Evolutionary conservation across 768 basidiomycete genomes (phyloP), one percentile per base, ranked within the genome.

Genomic region (Nevesoporus exiguus): DNA sequence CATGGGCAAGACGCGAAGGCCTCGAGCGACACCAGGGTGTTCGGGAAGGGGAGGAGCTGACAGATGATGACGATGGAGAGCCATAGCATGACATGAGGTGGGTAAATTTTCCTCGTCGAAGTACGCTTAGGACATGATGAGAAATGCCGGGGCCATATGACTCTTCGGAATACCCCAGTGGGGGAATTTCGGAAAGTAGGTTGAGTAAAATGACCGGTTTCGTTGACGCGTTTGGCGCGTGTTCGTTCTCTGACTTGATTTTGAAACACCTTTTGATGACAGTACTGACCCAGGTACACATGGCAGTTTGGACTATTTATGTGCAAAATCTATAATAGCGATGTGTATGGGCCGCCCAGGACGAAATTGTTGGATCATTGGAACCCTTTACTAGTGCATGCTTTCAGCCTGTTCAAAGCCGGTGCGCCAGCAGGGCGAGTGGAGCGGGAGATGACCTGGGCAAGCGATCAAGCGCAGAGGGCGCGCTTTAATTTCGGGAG

Each of bases 91-190:
- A 7, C 17, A 44, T 31, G 3, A 31, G 25, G 64, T 59, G 55
- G 49, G 65, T 45, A 17, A 3, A 22, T 21, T 21, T 36, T 10
- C 10, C 21, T 6, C 0, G 0, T 4, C 40, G 22, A 31, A 24
- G 19, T 25, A 3, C 13, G 1, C 37, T 34, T 34, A 7, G 15
- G 86, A 88, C 30, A 14, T 10, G 86, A 88, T 85, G 87, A 70
- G 57, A 41, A 47, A 59, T 50, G 71, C 88, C 88, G 88, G 88
- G 88, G 88, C 88, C 88, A 90, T 84, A 88, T 83, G 88, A 90
- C 83, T 62, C 85, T 86, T 76, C 68, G 72, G 65, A 70, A 62
- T 57, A n/a, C 42, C 60, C 62, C 55, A n/a, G 41, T 60, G 19
- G 25, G 47, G 52, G 49, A 36, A 27, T 54, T 58, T 63, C 51